These are phyloP conservation scores for Acer saccharum DNA, from an alignment of 345 rosid genomes.

Conservation along the genomic window DNA sequence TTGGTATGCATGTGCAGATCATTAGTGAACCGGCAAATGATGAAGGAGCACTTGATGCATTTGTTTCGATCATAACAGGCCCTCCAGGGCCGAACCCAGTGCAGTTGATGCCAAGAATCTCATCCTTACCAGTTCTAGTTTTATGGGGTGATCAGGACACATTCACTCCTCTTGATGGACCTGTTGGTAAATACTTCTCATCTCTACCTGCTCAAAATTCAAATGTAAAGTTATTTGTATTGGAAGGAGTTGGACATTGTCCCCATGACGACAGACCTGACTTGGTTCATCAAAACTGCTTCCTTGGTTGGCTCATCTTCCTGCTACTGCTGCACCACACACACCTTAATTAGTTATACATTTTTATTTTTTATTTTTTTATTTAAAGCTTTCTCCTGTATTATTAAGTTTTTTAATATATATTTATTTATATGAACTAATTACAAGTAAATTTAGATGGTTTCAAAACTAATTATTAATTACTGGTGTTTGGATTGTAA, in stretches of 20 bases:
- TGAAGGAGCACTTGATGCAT: constrained; percentile 89
- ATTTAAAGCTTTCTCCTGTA: too few relatives aligned
- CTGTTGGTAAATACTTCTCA: constrained; percentile 79
- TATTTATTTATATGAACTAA: too few relatives aligned
- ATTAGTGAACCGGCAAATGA: constrained; percentile 75
- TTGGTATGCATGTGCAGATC: constrained; percentile 45
- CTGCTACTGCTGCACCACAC: constrained; percentile 20
- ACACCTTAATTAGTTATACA: too few relatives aligned
- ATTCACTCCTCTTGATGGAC: constrained; percentile 84
- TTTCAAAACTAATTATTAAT: too few relatives aligned
- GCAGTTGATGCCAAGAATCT: constrained; percentile 56
- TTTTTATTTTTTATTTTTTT: too few relatives aligned
- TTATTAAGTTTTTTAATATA: too few relatives aligned
- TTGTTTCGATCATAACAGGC: constrained; percentile 82
- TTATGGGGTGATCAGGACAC: constrained; percentile 91
- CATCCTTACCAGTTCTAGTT: constrained; percentile 55
- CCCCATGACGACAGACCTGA: constrained; percentile 89
- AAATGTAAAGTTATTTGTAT: constrained; percentile 58
- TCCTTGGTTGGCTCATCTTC: constrained; percentile 69
- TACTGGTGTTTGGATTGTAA: too few relatives aligned
- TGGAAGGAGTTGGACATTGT: constrained; percentile 86
- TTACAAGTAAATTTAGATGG: too few relatives aligned
- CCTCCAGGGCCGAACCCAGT: constrained; percentile 92
- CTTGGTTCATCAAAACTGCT: constrained; percentile 71
- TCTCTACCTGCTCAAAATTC: constrained; percentile 55